Evolutionary conservation across 192 early-diverging fungal genomes (phyloP), one percentile per base, ranked within the genome.

Genomic region (Backusella parvicylindrica): DNA sequence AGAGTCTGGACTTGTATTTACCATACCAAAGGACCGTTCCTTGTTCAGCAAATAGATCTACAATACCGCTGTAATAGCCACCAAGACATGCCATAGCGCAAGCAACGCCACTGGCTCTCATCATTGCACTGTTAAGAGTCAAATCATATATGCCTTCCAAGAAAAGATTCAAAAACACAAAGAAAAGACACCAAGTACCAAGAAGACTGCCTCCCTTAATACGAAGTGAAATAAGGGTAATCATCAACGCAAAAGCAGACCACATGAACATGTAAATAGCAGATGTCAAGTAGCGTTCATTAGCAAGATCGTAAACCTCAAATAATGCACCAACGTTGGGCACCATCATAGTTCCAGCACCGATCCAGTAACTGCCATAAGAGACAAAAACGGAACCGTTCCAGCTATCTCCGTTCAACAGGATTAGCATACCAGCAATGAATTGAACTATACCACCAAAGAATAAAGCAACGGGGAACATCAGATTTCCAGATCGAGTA

Each of bases 361-460:
- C 80, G 2, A 64, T 30, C 80, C 80, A 81, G 68, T 77, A 81
- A 16, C 72, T 49, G 60, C 80, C 80, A 68, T 71, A 81, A 21
- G 80, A 74, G 1, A 76, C 71, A 68, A 76, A 73, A 13, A 77
- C 21, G 21, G 73, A 77, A 53, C 68, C 80, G 30, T 37, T 41
- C 38, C 74, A 81, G 1, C 72, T 81, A 33, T 73, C 50, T 8
- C 71, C 76, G 16, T 31, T 68, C 18, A 72, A 70, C 31, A 81
- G 68, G 65, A 64, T 47, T 40, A 76, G 36, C 21, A 79, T 64
- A 15, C 76, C 79, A 41, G 74, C 50, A 64, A 80, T 50, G 50
- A 68, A 71, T 73, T 80, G 79, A 40, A 71, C 79, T 5, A 80
- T 64, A 68, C 79, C 79, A 38, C 74, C 79, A 76, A 71, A 80